Percentiles rank a stretch among this genome's conserved stretches.
phyloP scores from a whole-genome alignment of 805 yeast genomes.

The Wickerhamiella azyma region DNA sequence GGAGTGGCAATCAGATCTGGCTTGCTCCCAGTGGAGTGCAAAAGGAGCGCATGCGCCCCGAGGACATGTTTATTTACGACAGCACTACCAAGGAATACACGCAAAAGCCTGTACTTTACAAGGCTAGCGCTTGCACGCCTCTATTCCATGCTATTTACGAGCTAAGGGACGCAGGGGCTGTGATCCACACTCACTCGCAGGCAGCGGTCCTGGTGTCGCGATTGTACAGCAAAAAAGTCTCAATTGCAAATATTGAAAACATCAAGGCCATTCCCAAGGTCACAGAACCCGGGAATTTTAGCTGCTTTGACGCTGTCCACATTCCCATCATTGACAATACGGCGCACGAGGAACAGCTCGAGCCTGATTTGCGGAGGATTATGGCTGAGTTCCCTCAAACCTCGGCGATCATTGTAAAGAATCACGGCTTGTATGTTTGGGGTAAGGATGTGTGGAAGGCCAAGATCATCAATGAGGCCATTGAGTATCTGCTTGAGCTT shows the following conservation, averaged over 20 bases:
- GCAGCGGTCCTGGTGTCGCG: constrained; percentile 72
- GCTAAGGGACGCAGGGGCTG: constrained; percentile 68
- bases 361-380: constrained; percentile 44
- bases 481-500: constrained; percentile 74
- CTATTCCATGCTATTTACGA: constrained; percentile 61
- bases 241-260: constrained; percentile 73
- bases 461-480: constrained; percentile 81
- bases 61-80: constrained; percentile 67
- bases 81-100: constrained; percentile 38
- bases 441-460: constrained; percentile 88
- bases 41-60: constrained; percentile 73
- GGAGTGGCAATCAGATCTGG: constrained; percentile 42
- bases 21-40: constrained; percentile 96
- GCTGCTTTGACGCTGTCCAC: constrained; percentile 57
- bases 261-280: constrained; percentile 79
- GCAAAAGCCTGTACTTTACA: constrained; percentile 48
- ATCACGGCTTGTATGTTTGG: constrained; percentile 97
- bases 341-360: constrained; percentile 75
- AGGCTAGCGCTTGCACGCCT: constrained; percentile 93
- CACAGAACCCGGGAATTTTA: constrained; percentile 51
- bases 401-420: constrained; percentile 75
- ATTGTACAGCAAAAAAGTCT: constrained; percentile 55
- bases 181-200: constrained; percentile 90
- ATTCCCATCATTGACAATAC: constrained; percentile 88
- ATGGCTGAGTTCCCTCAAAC: constrained; percentile 60